Percentiles rank a stretch among this genome's conserved stretches.
Evolutionary conservation across 2,329 filamentous ascomycete species (phyloP).

Genomic region (Exophiala phaeomuriformis): DNA sequence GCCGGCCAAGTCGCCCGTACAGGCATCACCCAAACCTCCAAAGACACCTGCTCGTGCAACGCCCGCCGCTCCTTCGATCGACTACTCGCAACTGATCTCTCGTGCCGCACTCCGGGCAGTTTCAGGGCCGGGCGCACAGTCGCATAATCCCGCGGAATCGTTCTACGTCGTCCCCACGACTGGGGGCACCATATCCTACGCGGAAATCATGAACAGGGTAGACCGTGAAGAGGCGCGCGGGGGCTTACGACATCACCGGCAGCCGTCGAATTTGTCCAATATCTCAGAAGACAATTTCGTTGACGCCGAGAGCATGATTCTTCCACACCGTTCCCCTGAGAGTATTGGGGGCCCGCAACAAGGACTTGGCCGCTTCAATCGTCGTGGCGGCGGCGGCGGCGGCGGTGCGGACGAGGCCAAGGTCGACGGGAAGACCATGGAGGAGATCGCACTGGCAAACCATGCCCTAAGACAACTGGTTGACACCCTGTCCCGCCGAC

Average conservation of each 20-base stretch:
- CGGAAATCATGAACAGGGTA: constrained; percentile 64
- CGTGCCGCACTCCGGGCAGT: constrained; percentile 75
- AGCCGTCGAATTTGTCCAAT: constrained; percentile 44
- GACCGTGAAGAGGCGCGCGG: constrained; percentile 39
- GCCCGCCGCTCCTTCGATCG: constrained; percentile 48
- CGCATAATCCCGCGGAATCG: constrained; percentile 54
- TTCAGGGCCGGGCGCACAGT: constrained; percentile 56
- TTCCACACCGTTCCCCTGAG: constrained; percentile 31
- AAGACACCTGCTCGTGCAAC: constrained; percentile 10
- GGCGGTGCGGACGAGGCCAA: constrained; percentile 11
- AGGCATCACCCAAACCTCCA: constrained; percentile 7
- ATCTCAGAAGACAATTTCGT: constrained; percentile 80
- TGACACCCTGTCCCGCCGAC: constrained; percentile 74
- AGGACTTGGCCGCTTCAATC: constrained; percentile 30
- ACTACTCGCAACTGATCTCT: constrained; percentile 77
- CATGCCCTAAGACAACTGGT: constrained; percentile 74
- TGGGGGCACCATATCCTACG: constrained; percentile 87
- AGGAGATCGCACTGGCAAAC: constrained; percentile 87
- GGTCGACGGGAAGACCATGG: constrained; percentile 57
- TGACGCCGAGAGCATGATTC: constrained; percentile 64
- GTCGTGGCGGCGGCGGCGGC: constrained; percentile 11
- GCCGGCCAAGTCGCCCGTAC: constrained; percentile 12
- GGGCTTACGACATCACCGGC: constrained; percentile 22
- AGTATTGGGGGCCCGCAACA: constrained; percentile 26
- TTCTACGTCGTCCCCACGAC: constrained; percentile 94